Evolutionary conservation across 768 basidiomycete genomes (phyloP), one percentile per base, ranked within the genome.

Genomic region (Roridomyces roridus): DNA sequence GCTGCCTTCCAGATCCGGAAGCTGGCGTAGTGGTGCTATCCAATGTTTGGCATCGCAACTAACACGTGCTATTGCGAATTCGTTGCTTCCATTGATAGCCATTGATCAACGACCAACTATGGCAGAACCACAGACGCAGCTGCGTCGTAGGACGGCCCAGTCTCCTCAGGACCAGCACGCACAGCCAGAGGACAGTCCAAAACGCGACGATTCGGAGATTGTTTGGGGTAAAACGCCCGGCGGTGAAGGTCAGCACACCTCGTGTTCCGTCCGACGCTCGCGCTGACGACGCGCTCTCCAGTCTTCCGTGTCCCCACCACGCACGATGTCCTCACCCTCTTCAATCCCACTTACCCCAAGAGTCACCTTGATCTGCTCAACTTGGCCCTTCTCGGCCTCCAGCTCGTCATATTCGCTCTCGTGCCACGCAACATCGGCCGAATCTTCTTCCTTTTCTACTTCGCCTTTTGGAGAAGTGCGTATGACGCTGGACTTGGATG

Each of bases 401-500:
- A 98, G 70, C 74, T 96, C 54, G 60, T 86, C n/a, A 67, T 96
- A 9, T 97, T 89, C 74, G 77, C 77, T 50, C 39, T 78, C 6
- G 73, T 95, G n/a, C 84, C 93, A 0, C 85, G 83, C 6, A 64
- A 74, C 0, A 70, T 75, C 3, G 70, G 85, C 0, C 81, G 79
- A 47, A 51, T 81, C 8, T 91, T 98, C 74, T 98, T 98, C 79
- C 74, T 95, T 21, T 54, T 90, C 57, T 96, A 96, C 72, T 98
- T 99, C 68, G 86, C 86, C 10, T 92, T 98, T 71, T 99, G 96
- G 94, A 79, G 97, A 2, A 81, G 84, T 4, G 88, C 92, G 10
- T 99, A 99, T 69, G 92, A 99, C 71, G 88, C 84, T 28, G 96
- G 96, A 0, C 83, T 99, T 42, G 97, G 95, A 0, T 97, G 91